phyloP scores from a whole-genome alignment of 306 rosid species.

The Glycine tomentella region DNA sequence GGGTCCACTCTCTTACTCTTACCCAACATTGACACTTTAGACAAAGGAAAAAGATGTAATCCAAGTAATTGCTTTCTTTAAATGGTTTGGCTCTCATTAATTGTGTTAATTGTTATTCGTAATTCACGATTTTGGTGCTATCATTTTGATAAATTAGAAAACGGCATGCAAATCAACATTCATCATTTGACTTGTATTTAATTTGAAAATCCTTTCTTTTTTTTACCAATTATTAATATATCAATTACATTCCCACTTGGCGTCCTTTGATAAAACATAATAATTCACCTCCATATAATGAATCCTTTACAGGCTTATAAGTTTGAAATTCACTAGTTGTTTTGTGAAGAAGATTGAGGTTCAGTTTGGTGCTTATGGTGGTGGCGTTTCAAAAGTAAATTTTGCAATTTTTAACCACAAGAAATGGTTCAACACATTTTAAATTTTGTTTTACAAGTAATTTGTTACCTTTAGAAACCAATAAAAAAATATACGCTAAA shows the following conservation, averaged over 20 bases:
- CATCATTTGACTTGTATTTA: neutral
- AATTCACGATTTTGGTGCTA: neutral
- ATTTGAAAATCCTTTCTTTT: neutral
- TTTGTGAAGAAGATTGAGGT: no score
- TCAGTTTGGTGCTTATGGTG: no score
- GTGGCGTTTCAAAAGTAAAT: no score
- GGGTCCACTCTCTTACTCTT: slow-evolving; percentile 6
- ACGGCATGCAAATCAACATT: neutral
- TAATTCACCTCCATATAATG: no score
- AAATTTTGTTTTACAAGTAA: no score
- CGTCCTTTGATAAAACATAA: no score
- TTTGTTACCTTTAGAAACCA: no score
- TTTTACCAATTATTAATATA: neutral
- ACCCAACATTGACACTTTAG: neutral
- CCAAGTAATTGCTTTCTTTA: neutral
- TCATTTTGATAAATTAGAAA: neutral
- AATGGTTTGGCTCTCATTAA: neutral
- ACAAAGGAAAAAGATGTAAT: neutral
- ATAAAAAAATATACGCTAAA: no score
- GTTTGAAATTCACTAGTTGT: no score
- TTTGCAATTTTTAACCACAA: no score
- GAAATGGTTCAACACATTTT: no score
- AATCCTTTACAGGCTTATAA: no score
- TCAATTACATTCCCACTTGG: neutral
- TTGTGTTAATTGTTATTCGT: neutral